These are phyloP conservation scores for Daldinia eschscholtzii DNA, from an alignment of 2,329 filamentous ascomycete genomes.

Conservation along the genomic window DNA sequence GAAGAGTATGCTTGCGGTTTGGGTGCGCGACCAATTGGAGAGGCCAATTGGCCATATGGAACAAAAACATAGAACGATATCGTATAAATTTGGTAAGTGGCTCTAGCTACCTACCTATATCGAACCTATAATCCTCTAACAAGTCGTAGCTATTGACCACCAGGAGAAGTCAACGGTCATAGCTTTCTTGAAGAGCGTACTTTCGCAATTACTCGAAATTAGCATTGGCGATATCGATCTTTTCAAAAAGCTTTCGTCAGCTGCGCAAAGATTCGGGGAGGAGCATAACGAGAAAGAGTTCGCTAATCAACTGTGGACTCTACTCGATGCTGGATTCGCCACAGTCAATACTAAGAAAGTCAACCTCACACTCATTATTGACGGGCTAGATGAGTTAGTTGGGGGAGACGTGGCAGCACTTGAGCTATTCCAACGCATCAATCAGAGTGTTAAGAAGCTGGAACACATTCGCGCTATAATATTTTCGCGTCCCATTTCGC, in stretches of 20 bases:
- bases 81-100: constrained; percentile 54
- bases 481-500: constrained; percentile 54
- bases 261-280: background rate
- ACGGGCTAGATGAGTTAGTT: constrained; percentile 54
- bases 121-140: background rate
- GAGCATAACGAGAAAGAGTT: background rate
- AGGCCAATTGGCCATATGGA: constrained; percentile 53
- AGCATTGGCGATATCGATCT: background rate
- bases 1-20: constrained; percentile 57
- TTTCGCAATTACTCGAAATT: background rate
- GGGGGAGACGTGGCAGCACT: background rate
- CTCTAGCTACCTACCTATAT: background rate
- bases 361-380: constrained; percentile 54
- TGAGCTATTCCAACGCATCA: constrained; percentile 51
- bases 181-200: background rate
- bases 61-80: constrained; percentile 53
- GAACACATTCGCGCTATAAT: constrained; percentile 51
- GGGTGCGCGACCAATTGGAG: constrained; percentile 57
- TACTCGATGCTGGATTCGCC: constrained; percentile 52
- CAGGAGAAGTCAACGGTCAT: background rate
- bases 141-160: background rate
- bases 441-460: constrained; percentile 49
- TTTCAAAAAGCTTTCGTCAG: background rate
- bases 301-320: constrained; percentile 47
- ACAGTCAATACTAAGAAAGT: constrained; percentile 49